phyloP scores from a whole-genome alignment of 352 stramenopile species.

The Phytophthora litchii region DNA sequence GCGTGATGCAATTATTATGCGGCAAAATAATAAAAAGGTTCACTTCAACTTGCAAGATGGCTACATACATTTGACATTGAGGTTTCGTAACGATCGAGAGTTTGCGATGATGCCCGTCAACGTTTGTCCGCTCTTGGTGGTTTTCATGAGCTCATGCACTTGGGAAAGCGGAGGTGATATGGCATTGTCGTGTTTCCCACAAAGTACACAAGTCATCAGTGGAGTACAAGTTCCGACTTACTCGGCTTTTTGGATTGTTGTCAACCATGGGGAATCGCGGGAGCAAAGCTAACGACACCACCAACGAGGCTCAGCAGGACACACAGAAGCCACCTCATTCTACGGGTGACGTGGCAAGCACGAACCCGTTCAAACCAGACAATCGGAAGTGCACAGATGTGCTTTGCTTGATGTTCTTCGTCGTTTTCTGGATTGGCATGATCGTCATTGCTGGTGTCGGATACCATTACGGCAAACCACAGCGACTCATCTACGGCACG shows the following conservation, averaged over 20 bases:
- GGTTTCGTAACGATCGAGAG: slow-evolving; percentile 37
- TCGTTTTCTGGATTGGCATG: slow-evolving; percentile 66
- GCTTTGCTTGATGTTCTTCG: slow-evolving; percentile 66
- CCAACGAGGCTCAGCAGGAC: slow-evolving; percentile 5
- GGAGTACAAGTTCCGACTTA: not conserved
- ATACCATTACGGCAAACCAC: slow-evolving; percentile 70
- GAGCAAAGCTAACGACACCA: slow-evolving; percentile 24
- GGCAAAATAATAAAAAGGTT: not conserved
- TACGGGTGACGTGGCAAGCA: slow-evolving; percentile 10
- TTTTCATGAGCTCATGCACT: slow-evolving; percentile 27
- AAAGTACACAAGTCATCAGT: slow-evolving; percentile 6
- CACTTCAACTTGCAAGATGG: slow-evolving; percentile 30
- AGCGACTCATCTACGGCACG: slow-evolving; percentile 76
- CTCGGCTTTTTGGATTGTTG: not conserved
- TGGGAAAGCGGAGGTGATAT: not conserved
- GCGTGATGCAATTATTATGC: too few species aligned
- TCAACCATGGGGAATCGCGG: slow-evolving; percentile 33
- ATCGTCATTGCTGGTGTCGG: slow-evolving; percentile 68
- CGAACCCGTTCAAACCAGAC: slow-evolving; percentile 71
- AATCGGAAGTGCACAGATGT: slow-evolving; percentile 83
- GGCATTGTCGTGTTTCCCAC: slow-evolving; percentile 30
- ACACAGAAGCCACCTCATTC: slow-evolving; percentile 2
- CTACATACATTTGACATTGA: slow-evolving; percentile 21
- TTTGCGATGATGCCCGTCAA: slow-evolving; percentile 16
- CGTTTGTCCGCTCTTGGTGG: slow-evolving; percentile 6